A percentile compares a stretch with the other conserved stretches of the same genome.
These are phyloP conservation scores for Ceratocystis alfenasii DNA, from an alignment of 2,329 filamentous ascomycete species.

Conservation along the genomic window DNA sequence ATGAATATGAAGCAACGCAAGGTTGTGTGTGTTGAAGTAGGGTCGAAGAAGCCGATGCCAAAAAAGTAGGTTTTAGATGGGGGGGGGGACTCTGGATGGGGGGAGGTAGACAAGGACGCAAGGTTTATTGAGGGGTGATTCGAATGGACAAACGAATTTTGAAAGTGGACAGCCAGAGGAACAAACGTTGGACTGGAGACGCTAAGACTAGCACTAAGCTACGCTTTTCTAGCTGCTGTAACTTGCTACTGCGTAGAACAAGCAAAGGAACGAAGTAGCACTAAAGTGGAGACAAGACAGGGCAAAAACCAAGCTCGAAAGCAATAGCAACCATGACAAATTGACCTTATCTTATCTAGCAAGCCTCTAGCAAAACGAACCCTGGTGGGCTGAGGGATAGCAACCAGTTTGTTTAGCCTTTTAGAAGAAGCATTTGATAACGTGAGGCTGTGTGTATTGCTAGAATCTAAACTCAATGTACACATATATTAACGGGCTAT, in stretches of 20 bases:
- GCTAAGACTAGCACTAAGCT: not conserved
- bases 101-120: not conserved
- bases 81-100: not conserved
- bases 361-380: not conserved
- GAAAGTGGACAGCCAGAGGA: slow-evolving; percentile 1
- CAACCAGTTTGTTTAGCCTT: not conserved
- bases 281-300: slow-evolving; percentile 5
- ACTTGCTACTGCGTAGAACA: not conserved
- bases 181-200: not conserved
- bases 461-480: not conserved
- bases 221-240: not conserved
- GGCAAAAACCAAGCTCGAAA: not conserved
- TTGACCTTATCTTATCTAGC: not conserved
- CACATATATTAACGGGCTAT: not conserved
- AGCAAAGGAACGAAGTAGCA: not conserved
- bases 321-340: not conserved
- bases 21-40: not conserved
- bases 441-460: not conserved
- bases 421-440: not conserved
- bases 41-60: not conserved
- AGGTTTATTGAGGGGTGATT: slow-evolving; percentile 17
- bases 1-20: slow-evolving; percentile 8
- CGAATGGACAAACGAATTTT: slow-evolving; percentile 4
- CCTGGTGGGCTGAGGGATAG: not conserved
- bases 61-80: not conserved